phyloP scores from a whole-genome alignment of 2,329 filamentous ascomycete genomes.

The Xylariaceae sp. region DNA sequence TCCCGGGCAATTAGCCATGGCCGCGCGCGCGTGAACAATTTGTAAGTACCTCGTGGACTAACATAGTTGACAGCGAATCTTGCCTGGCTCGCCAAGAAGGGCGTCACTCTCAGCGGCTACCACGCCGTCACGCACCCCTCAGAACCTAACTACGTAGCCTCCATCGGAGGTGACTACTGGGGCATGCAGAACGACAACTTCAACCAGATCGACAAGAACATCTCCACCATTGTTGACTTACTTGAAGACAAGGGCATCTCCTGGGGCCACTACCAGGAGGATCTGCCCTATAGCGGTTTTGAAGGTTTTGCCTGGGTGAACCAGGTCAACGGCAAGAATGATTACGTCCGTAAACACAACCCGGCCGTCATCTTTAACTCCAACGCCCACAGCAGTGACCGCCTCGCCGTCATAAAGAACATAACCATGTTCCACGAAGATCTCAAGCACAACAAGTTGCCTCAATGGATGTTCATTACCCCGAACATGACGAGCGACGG shows the following conservation, averaged over 20 bases:
- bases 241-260: slow-evolving; percentile 68
- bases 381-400: slow-evolving; percentile 62
- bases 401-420: slow-evolving; percentile 76
- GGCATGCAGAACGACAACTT: slow-evolving; percentile 74
- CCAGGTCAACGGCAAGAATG: slow-evolving; percentile 68
- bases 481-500: slow-evolving; percentile 79
- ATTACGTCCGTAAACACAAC: slow-evolving; percentile 87
- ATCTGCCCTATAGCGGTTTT: slow-evolving; percentile 77
- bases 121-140: slow-evolving; percentile 73
- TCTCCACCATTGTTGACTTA: slow-evolving; percentile 72
- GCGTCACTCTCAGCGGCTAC: slow-evolving; percentile 65
- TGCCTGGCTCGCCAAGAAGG: slow-evolving; percentile 62
- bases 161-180: slow-evolving; percentile 74
- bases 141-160: slow-evolving; percentile 76
- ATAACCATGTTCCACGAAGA: slow-evolving; percentile 72
- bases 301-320: slow-evolving; percentile 69
- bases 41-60: background rate
- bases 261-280: slow-evolving; percentile 79
- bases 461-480: slow-evolving; percentile 75
- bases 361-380: slow-evolving; percentile 69
- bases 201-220: slow-evolving; percentile 61
- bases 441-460: slow-evolving; percentile 65
- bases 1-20: background rate
- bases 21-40: no score
- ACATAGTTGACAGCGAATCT: slow-evolving; percentile 53